Conservation (phyloP, 768 basidiomycete genomes). For the Naganishia friedmannii region DNA sequence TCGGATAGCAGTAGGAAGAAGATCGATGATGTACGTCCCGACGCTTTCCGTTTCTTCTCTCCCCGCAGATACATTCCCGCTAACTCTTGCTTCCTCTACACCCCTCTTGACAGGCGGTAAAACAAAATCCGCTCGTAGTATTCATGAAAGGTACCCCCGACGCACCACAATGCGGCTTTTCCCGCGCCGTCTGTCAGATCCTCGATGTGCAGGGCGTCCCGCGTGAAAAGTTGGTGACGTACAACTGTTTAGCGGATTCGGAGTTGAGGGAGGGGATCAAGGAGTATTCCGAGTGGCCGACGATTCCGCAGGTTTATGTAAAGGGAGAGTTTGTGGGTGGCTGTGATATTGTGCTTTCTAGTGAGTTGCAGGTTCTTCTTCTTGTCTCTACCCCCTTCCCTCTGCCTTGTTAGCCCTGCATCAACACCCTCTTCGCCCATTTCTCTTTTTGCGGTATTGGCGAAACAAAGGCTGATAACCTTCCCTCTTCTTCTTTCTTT, state of each 20-base stretch:
- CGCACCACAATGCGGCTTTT: slow-evolving; percentile 89
- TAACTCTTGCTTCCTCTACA: not conserved
- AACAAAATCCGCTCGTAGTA: slow-evolving; percentile 74
- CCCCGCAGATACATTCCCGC: not conserved
- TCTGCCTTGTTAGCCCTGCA: too few species aligned
- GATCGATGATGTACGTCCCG: slow-evolving; percentile 46
- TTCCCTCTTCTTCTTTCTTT: not conserved
- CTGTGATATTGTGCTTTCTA: slow-evolving; percentile 87
- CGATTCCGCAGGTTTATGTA: slow-evolving; percentile 90
- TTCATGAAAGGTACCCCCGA: slow-evolving; percentile 98
- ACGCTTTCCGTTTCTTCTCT: not conserved
- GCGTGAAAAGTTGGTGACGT: slow-evolving; percentile 76
- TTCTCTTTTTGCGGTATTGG: too few species aligned
- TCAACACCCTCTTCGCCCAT: too few species aligned
- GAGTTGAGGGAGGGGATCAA: slow-evolving; percentile 85
- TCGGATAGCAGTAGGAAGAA: slow-evolving; percentile 47
- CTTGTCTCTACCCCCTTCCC: too few species aligned
- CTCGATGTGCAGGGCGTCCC: slow-evolving; percentile 77
- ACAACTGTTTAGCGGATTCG: slow-evolving; percentile 79
- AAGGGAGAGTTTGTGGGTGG: slow-evolving; percentile 95
- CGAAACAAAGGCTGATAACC: not conserved
- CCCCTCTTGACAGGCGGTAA: slow-evolving; percentile 59
- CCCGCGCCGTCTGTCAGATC: slow-evolving; percentile 85
- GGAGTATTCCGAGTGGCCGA: slow-evolving; percentile 98
- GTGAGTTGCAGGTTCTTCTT: slow-evolving; percentile 56